Conservation (phyloP, 805 yeast genomes). For the Candida coleopterorum region DNA sequence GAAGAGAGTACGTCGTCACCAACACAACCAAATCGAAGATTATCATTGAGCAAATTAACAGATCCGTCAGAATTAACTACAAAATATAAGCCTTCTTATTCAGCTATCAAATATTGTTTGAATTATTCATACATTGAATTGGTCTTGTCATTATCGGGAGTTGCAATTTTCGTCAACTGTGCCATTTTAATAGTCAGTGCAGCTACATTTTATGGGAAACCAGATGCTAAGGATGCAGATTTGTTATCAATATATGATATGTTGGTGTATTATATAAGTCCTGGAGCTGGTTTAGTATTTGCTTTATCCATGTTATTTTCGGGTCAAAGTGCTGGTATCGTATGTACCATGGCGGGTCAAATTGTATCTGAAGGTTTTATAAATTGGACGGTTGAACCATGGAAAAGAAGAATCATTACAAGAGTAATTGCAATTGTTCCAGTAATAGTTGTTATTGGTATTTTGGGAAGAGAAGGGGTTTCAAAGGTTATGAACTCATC, state of each 20-base stretch:
- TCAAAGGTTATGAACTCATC: conserved; percentile 42
- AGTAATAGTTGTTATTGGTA: conserved; percentile 32
- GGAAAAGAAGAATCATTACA: conserved; percentile 40
- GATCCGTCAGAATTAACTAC: conserved; percentile 25
- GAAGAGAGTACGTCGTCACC: background rate
- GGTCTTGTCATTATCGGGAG: conserved; percentile 34
- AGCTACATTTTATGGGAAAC: conserved; percentile 35
- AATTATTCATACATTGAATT: conserved; percentile 37
- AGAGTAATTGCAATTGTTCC: conserved; percentile 40
- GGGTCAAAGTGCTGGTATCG: conserved; percentile 46
- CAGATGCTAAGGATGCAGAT: conserved; percentile 44
- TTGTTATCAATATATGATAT: conserved; percentile 40
- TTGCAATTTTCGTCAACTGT: conserved; percentile 42
- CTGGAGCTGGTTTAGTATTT: conserved; percentile 41
- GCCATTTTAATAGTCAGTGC: conserved; percentile 45
- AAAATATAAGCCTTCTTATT: conserved; percentile 38
- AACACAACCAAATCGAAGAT: background rate
- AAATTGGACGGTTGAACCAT: conserved; percentile 40
- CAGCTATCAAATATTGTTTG: conserved; percentile 39
- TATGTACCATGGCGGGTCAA: conserved; percentile 47
- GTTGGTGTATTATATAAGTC: conserved; percentile 40
- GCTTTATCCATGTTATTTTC: conserved; percentile 43
- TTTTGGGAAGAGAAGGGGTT: conserved; percentile 41
- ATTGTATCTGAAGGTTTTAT: conserved; percentile 43
- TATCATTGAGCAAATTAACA: conserved; percentile 15